These are phyloP conservation scores for Funneliformis mosseae DNA, from an alignment of 192 early-diverging fungal species.

Conservation along the genomic window DNA sequence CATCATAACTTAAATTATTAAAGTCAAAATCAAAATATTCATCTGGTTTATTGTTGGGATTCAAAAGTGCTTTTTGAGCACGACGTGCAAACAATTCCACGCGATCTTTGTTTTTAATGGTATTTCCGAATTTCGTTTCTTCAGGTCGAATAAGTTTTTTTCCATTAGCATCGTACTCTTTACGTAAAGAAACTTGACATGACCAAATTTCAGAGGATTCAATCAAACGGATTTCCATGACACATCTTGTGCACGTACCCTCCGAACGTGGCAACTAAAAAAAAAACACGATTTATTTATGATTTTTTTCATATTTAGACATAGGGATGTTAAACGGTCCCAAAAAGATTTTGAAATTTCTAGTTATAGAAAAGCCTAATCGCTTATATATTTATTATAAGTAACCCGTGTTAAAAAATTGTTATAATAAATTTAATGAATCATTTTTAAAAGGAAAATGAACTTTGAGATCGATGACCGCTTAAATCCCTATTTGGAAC, in stretches of 20 bases:
- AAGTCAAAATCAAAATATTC: conserved; percentile 21
- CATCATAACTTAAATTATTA: conserved; percentile 36
- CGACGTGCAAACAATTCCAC: conserved; percentile 51
- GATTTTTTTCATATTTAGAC: too few species aligned
- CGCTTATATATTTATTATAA: too few species aligned
- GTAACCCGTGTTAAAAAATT: too few species aligned
- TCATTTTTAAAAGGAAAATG: too few species aligned
- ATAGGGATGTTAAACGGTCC: too few species aligned
- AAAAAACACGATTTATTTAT: not conserved
- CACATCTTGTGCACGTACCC: conserved; percentile 58
- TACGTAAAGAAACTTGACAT: conserved; percentile 51
- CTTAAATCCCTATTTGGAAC: too few species aligned
- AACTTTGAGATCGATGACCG: too few species aligned
- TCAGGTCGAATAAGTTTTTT: conserved; percentile 34
- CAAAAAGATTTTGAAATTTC: too few species aligned
- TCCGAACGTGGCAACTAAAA: conserved; percentile 48
- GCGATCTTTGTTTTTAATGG: conserved; percentile 36
- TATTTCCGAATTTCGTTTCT: conserved; percentile 45
- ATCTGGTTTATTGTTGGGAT: conserved; percentile 39
- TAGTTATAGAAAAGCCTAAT: too few species aligned
- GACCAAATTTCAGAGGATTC: conserved; percentile 38
- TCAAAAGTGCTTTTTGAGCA: conserved; percentile 59
- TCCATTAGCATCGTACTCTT: conserved; percentile 49
- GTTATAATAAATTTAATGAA: too few species aligned
- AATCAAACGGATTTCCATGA: conserved; percentile 54